A percentile compares a stretch with the other conserved stretches of the same genome.
These are phyloP conservation scores for Yamadazyma insecticola DNA, from an alignment of 805 yeast species.

Conservation along the genomic window DNA sequence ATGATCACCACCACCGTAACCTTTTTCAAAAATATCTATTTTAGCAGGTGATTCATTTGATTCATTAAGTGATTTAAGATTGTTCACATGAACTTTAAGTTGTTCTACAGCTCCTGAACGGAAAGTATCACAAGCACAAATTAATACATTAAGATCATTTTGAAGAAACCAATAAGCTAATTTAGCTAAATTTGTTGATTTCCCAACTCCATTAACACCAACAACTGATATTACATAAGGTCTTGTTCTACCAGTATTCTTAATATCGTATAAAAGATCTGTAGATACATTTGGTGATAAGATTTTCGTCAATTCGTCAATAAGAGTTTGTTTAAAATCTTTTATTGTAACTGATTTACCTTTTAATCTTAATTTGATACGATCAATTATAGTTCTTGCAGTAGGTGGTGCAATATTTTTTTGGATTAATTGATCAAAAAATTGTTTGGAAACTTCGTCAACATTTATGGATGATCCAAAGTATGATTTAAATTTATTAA, in stretches of 20 bases:
- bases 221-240: constrained; percentile 97
- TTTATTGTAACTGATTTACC: constrained; percentile 70
- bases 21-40: constrained; percentile 86
- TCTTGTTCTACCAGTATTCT: constrained; percentile 25
- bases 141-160: constrained; percentile 77
- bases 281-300: constrained; percentile 90
- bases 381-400: constrained; percentile 64
- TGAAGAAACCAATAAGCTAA: constrained; percentile 93
- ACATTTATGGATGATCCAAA: constrained; percentile 45
- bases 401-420: constrained; percentile 92
- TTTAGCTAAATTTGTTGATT: constrained; percentile 91
- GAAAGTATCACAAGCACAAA: constrained; percentile 97
- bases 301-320: constrained; percentile 69
- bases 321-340: constrained; percentile 56
- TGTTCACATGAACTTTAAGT: constrained; percentile 86
- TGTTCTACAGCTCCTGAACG: constrained; percentile 99
- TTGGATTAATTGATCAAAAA: constrained; percentile 72
- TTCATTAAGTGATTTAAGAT: constrained; percentile 65
- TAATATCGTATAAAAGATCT: constrained; percentile 79
- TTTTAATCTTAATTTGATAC: constrained; percentile 69
- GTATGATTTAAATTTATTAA: constrained; percentile 31
- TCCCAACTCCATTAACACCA: constrained; percentile 98
- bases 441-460: constrained; percentile 55
- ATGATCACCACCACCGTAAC: constrained; percentile 93
- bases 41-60: constrained; percentile 36